Base-by-base conservation (phyloP, 2,329 filamentous ascomycete species). In the Apiospora kogelbergensis region DNA sequence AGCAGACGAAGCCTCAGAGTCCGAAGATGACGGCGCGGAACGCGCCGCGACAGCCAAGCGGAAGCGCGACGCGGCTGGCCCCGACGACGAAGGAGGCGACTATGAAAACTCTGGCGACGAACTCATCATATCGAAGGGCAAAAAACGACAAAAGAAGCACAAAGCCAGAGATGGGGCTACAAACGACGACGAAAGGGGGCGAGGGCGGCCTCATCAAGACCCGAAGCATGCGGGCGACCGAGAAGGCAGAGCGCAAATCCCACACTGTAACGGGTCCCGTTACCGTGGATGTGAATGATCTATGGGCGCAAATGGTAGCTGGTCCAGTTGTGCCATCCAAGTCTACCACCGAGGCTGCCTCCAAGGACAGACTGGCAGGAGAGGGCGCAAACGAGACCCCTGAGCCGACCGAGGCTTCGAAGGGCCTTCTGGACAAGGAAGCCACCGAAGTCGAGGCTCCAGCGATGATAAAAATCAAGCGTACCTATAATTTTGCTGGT, bases 91-190 rank as follows among this genome's bases (percentile, higher is more conserved):
- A 44, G 84, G 86, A 71, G 82, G 81, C 0, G 88, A 84, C 1
- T 88, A 89, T 70, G 86, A 89, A 70, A 91, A 91, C 72, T 93
- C 91, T 0, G 91, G 91, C n/a, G 91, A 93, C 74, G 91, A 93
- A 75, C 86, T 86, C 0, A 86, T 92, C 68, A 90, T 93, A 73
- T 82, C 86, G 63, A 89, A 85, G 72, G 89, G 86, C 22, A 88
- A 86, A 74, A 90, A 86, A 76, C 81, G 81, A 67, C 81, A 79
- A 44, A 83, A 81, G 76, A 87, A 83, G 75, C 79, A 78, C 53
- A 86, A 83, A 74, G 83, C 81, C 73, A 82, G 80, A 68, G 76
- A 80, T 71, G 75, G 73, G 1, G 76, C 86, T 3, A 87, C 73
- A 1, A 76, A 86, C 2, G 88, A 87, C 24, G 88, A 89, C 42